These are phyloP conservation scores for Ogataea paradorogensis DNA, from an alignment of 805 yeast species.

Conservation along the genomic window DNA sequence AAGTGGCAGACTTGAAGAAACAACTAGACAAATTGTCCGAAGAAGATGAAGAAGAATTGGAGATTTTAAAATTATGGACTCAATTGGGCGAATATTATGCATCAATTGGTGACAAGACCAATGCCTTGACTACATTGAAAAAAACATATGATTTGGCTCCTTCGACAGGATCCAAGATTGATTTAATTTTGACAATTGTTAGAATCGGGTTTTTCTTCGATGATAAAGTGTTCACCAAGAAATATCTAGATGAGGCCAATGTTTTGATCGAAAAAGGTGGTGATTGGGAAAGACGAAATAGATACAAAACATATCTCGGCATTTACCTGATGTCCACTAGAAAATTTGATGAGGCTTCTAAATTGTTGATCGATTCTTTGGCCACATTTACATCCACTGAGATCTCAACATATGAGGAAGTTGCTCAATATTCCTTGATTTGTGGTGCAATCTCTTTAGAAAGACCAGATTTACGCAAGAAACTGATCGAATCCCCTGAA, in stretches of 20 bases:
- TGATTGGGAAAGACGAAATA: constrained; percentile 97
- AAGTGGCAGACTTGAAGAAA: constrained; percentile 51
- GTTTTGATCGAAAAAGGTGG: constrained; percentile 91
- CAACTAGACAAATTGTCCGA: constrained; percentile 52
- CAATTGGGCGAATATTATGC: constrained; percentile 88
- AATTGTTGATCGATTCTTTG: constrained; percentile 80
- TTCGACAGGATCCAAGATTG: constrained; percentile 87
- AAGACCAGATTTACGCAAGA: constrained; percentile 78
- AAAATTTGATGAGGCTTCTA: constrained; percentile 81
- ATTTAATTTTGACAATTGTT: constrained; percentile 73
- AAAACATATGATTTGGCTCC: constrained; percentile 78
- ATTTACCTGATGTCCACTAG: constrained; percentile 80
- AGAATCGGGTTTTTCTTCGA: constrained; percentile 88
- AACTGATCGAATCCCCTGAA: constrained; percentile 92
- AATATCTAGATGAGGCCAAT: constrained; percentile 71
- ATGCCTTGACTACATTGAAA: constrained; percentile 63
- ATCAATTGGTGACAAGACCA: constrained; percentile 72
- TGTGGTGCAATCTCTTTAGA: constrained; percentile 83
- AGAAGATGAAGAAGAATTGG: constrained; percentile 85
- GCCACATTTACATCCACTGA: constrained; percentile 96
- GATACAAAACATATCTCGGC: constrained; percentile 90
- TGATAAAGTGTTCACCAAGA: constrained; percentile 66
- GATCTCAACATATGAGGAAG: constrained; percentile 81
- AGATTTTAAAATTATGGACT: constrained; percentile 70
- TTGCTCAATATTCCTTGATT: constrained; percentile 83